A percentile compares a stretch with the other conserved stretches of the same genome.
These are phyloP conservation scores for Boletus coccyginus DNA, from an alignment of 768 basidiomycete species.

Conservation along the genomic window DNA sequence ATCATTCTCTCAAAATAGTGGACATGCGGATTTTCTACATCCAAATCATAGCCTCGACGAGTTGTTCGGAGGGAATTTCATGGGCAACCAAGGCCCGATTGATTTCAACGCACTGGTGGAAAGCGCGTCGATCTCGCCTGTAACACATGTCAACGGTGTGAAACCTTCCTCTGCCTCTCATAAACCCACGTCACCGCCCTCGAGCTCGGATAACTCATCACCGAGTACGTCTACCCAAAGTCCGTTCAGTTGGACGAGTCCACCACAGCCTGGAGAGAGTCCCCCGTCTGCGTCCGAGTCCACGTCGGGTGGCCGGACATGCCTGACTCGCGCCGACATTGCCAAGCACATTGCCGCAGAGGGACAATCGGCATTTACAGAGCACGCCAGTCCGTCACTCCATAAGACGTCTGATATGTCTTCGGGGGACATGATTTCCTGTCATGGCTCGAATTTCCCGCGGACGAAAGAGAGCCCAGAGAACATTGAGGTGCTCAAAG, in stretches of 20 bases:
- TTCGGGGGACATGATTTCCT: slow-evolving; percentile 56
- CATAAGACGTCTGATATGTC: slow-evolving; percentile 44
- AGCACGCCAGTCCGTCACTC: slow-evolving; percentile 21
- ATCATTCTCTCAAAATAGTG: slow-evolving; percentile 18
- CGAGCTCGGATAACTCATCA: slow-evolving; percentile 25
- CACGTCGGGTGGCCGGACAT: background rate
- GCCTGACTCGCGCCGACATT: slow-evolving; percentile 48
- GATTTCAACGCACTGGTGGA: slow-evolving; percentile 38
- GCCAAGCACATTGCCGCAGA: slow-evolving; percentile 45
- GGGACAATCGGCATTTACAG: slow-evolving; percentile 62
- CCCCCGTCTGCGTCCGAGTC: slow-evolving; percentile 41
- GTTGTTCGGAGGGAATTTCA: slow-evolving; percentile 41
- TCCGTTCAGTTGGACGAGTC: slow-evolving; percentile 26
- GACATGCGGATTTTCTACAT: slow-evolving; percentile 24
- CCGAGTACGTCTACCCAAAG: slow-evolving; percentile 26
- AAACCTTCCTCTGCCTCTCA: slow-evolving; percentile 17
- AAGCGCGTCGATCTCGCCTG: slow-evolving; percentile 36
- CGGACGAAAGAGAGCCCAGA: slow-evolving; percentile 64
- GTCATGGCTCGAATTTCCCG: slow-evolving; percentile 67
- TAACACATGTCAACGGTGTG: slow-evolving; percentile 41
- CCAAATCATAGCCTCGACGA: slow-evolving; percentile 38
- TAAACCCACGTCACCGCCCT: slow-evolving; percentile 11
- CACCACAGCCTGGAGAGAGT: slow-evolving; percentile 26
- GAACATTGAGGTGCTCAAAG: slow-evolving; percentile 75
- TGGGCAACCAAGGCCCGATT: slow-evolving; percentile 29